A percentile compares a stretch with the other conserved stretches of the same genome.
Evolutionary conservation across 2,329 filamentous ascomycete species (phyloP).

Genomic region (Eutypella sp.): DNA sequence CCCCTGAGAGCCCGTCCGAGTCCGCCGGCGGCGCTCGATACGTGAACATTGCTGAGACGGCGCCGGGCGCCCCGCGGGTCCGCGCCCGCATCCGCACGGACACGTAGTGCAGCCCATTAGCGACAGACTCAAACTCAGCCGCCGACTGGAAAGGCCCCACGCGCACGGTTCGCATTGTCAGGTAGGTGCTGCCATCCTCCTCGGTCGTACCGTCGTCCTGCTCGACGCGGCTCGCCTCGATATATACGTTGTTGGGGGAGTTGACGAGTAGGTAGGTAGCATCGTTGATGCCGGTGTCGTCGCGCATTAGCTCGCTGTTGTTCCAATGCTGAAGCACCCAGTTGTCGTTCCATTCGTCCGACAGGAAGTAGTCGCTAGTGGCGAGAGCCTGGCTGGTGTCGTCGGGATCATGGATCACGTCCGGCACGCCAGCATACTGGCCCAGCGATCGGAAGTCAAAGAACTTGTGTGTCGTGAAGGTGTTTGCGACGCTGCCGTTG

Average conservation of each 20-base stretch:
- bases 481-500: slow-evolving; percentile 34
- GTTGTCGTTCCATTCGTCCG: slow-evolving; percentile 21
- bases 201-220: slow-evolving; percentile 12
- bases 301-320: slow-evolving; percentile 15
- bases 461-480: slow-evolving; percentile 42
- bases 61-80: slow-evolving; percentile 41
- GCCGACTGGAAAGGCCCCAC: slow-evolving; percentile 41
- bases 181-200: slow-evolving; percentile 30
- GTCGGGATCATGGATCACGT: slow-evolving; percentile 18
- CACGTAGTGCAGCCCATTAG: slow-evolving; percentile 29
- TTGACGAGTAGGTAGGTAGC: slow-evolving; percentile 30
- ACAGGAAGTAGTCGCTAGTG: slow-evolving; percentile 29
- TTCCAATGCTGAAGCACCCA: slow-evolving; percentile 30
- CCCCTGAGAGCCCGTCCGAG: slow-evolving; percentile 24
- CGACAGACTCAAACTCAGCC: slow-evolving; percentile 41
- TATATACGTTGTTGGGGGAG: slow-evolving; percentile 39
- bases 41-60: slow-evolving; percentile 49
- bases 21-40: slow-evolving; percentile 41
- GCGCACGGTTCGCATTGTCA: slow-evolving; percentile 44
- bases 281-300: slow-evolving; percentile 14
- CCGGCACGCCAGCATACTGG: slow-evolving; percentile 29
- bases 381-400: slow-evolving; percentile 21
- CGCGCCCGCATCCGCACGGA: slow-evolving; percentile 47
- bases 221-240: slow-evolving; percentile 35
- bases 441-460: slow-evolving; percentile 44